Evolutionary conservation across 1,284 basidiomycete species (phyloP).

Genomic region (Acaromyces ingoldii): DNA sequence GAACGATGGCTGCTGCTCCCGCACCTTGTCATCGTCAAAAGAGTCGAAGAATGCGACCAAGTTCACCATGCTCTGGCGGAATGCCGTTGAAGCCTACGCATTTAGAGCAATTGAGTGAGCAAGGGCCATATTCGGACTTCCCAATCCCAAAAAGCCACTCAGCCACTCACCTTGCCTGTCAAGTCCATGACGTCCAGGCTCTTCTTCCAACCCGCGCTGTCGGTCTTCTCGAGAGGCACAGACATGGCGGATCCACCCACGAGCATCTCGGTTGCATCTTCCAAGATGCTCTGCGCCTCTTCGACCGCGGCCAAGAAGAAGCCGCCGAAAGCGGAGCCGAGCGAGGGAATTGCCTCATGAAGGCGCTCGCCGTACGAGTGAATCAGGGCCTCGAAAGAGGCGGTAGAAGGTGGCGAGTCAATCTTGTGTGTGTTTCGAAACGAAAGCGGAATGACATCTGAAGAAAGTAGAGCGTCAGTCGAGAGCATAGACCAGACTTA

Average conservation of each 20-base stretch:
- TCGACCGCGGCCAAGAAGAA: constrained; percentile 17
- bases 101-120: too few relatives aligned
- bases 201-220: constrained; percentile 6
- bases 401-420: constrained; percentile 11
- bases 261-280: constrained; percentile 21
- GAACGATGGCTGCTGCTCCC: constrained; percentile 13
- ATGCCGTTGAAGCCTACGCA: constrained; percentile 15
- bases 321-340: constrained; percentile 19
- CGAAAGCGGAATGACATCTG: constrained; percentile 20
- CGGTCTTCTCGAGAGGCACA: background rate
- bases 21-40: background rate
- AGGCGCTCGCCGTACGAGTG: constrained; percentile 18
- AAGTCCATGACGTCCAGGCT: background rate
- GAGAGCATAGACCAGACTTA: background rate
- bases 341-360: constrained; percentile 13
- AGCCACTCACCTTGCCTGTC: too few relatives aligned
- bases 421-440: constrained; percentile 24
- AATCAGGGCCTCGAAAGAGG: constrained; percentile 27
- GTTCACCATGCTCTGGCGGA: constrained; percentile 20
- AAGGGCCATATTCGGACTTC: too few relatives aligned
- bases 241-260: too few relatives aligned
- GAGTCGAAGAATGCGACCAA: constrained; percentile 13
- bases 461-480: background rate
- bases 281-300: constrained; percentile 8
- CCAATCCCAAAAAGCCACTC: too few relatives aligned